phyloP scores from a whole-genome alignment of 108 stramenopile genomes.

The Nitzschia sp. region DNA sequence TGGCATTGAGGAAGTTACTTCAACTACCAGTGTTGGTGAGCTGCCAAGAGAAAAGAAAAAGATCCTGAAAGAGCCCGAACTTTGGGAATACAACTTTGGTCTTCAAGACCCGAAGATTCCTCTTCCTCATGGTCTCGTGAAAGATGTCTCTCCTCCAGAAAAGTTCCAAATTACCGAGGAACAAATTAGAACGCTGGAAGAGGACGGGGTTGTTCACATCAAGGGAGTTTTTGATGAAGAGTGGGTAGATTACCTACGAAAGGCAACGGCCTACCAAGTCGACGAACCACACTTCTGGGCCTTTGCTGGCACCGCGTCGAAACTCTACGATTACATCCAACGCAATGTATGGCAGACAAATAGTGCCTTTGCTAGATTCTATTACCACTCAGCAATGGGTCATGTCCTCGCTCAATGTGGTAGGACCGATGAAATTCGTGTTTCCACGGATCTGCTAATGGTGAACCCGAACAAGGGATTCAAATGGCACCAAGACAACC shows the following conservation, averaged over 20 bases:
- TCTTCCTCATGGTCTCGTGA: slow-evolving; percentile 70
- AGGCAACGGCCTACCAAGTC: slow-evolving; percentile 77
- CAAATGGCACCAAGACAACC: slow-evolving; percentile 96
- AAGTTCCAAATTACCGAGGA: slow-evolving; percentile 65
- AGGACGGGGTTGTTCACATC: slow-evolving; percentile 87
- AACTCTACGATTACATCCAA: slow-evolving; percentile 94
- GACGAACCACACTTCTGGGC: slow-evolving; percentile 90
- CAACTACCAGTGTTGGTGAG: slow-evolving; percentile 9
- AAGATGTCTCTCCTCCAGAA: slow-evolving; percentile 69
- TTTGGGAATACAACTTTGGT: slow-evolving; percentile 94
- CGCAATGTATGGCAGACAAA: slow-evolving; percentile 94
- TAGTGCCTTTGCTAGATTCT: slow-evolving; percentile 84
- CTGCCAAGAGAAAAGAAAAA: slow-evolving; percentile 43
- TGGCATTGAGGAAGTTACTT: slow-evolving; percentile 24
- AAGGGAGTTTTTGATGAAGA: slow-evolving; percentile 81
- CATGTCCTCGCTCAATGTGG: slow-evolving; percentile 86
- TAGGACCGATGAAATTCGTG: slow-evolving; percentile 78
- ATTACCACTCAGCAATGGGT: slow-evolving; percentile 89
- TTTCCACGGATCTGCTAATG: slow-evolving; percentile 91
- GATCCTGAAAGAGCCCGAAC: slow-evolving; percentile 75
- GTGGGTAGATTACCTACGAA: slow-evolving; percentile 85
- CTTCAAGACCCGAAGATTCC: slow-evolving; percentile 77
- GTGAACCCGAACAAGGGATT: slow-evolving; percentile 95
- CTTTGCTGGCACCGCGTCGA: slow-evolving; percentile 89
- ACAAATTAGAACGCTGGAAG: slow-evolving; percentile 78